These are phyloP conservation scores for Gossypium anomalum DNA, from an alignment of 345 rosid genomes.

Conservation along the genomic window DNA sequence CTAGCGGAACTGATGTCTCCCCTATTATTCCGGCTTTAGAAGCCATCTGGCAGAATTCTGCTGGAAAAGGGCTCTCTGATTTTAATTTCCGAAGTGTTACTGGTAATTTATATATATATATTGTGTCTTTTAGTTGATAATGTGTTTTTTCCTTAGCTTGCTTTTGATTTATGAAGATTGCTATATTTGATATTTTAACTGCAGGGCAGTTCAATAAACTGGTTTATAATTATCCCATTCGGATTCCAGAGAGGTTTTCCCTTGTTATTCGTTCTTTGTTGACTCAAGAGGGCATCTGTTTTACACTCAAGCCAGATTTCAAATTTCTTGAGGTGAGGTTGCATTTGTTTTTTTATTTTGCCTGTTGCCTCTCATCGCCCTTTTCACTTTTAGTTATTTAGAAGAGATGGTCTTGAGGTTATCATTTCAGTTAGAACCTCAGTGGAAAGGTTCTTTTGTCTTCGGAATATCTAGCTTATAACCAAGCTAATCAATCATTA, in stretches of 20 bases:
- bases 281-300: constrained; percentile 97
- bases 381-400: background rate
- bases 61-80: constrained; percentile 88
- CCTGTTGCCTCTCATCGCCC: background rate
- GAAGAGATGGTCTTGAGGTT: background rate
- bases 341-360: constrained; percentile 1
- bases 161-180: background rate
- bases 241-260: constrained; percentile 96
- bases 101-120: constrained; percentile 37
- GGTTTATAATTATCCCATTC: constrained; percentile 90
- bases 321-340: constrained; percentile 90
- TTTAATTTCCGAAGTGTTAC: constrained; percentile 93
- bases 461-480: background rate
- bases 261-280: constrained; percentile 90
- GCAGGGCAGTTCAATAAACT: constrained; percentile 87
- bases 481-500: background rate
- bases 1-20: constrained; percentile 88
- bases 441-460: background rate
- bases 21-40: constrained; percentile 96
- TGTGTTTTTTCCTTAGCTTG: background rate
- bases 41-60: constrained; percentile 97
- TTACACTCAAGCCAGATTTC: constrained; percentile 89
- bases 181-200: constrained; percentile 13
- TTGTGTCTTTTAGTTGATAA: background rate
- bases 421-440: background rate